Evolutionary conservation across 192 early-diverging fungal species (phyloP).

Genomic region (Martensiomyces pterosporus): DNA sequence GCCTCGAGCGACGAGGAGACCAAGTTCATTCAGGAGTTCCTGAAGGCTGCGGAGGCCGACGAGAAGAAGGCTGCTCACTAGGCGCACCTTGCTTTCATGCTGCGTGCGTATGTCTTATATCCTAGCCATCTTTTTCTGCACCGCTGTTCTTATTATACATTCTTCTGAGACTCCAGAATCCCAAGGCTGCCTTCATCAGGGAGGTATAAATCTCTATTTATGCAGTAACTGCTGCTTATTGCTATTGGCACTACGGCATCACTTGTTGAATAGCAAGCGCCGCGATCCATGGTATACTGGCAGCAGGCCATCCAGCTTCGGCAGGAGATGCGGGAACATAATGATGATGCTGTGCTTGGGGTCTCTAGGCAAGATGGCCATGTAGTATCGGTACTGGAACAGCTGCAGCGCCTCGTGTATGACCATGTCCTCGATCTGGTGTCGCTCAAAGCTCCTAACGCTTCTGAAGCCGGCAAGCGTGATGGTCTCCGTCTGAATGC

Average conservation of each 20-base stretch:
- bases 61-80: conserved; percentile 20
- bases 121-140: no score
- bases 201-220: no score
- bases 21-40: conserved; percentile 50
- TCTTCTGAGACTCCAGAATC: no score
- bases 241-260: no score
- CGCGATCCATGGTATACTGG: conserved; percentile 44
- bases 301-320: conserved; percentile 23
- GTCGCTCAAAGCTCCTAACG: conserved; percentile 28
- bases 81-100: no score
- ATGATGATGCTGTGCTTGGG: conserved; percentile 19
- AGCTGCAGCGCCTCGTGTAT: conserved; percentile 44
- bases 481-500: conserved; percentile 37
- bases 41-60: conserved; percentile 47
- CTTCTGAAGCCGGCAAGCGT: conserved; percentile 29
- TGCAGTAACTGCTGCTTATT: no score
- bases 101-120: no score
- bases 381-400: conserved; percentile 45
- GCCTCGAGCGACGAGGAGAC: conserved; percentile 43
- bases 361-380: conserved; percentile 42
- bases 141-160: background rate
- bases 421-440: conserved; percentile 33
- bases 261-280: conserved; percentile 23
- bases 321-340: conserved; percentile 44
- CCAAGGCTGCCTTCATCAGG: no score